Evolutionary conservation across 768 basidiomycete species (phyloP).

Genomic region (Naganishia kalamii): DNA sequence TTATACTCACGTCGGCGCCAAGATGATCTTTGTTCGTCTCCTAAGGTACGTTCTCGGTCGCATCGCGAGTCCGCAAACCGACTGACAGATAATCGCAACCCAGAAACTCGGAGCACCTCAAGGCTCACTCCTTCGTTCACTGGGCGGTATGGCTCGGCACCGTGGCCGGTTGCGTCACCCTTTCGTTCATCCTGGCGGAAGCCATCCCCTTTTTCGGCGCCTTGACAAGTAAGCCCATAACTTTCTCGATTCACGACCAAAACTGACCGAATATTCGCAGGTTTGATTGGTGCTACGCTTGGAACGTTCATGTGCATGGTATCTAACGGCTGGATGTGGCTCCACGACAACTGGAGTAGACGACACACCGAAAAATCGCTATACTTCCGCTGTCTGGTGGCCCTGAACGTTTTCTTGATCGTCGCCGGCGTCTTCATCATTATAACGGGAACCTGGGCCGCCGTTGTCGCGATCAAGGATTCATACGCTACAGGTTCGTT

Average conservation of each 20-base stretch:
- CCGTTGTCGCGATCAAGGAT: constrained; percentile 26
- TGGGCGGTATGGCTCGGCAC: constrained; percentile 28
- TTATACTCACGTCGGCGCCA: constrained; percentile 33
- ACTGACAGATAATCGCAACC: neutral
- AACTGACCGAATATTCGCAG: constrained; percentile 31
- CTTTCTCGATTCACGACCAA: constrained; percentile 14
- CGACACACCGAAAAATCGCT: constrained; percentile 29
- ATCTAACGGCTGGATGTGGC: constrained; percentile 35
- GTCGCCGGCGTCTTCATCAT: constrained; percentile 33
- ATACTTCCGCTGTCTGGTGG: constrained; percentile 26
- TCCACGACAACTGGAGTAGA: constrained; percentile 29
- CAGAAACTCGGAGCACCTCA: constrained; percentile 29
- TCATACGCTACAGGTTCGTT: constrained; percentile 29
- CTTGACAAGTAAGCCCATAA: constrained; percentile 16
- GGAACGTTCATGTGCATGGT: constrained; percentile 19
- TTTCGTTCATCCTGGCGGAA: constrained; percentile 26
- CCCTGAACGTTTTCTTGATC: constrained; percentile 30
- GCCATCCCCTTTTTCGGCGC: constrained; percentile 27
- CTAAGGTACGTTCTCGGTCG: constrained; percentile 25
- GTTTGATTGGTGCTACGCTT: constrained; percentile 26
- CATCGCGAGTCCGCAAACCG: neutral
- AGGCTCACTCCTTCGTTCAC: constrained; percentile 22
- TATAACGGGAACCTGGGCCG: constrained; percentile 32
- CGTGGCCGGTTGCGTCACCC: constrained; percentile 17
- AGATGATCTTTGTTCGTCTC: constrained; percentile 38